Conservation (phyloP, 768 basidiomycete species). For the Boletus rufocinnamomeus region DNA sequence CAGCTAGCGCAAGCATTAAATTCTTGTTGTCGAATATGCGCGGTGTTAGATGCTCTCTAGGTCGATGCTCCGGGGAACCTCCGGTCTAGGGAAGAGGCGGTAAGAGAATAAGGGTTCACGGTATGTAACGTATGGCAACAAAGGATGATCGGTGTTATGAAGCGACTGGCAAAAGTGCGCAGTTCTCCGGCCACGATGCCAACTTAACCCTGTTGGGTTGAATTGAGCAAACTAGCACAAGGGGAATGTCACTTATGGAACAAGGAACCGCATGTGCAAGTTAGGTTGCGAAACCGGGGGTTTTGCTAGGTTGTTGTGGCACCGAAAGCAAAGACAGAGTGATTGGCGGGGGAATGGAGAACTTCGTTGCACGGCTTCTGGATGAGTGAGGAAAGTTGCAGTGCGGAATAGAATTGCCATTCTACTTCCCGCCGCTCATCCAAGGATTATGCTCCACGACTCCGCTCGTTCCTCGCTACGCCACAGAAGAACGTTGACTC, state of each 20-base stretch:
- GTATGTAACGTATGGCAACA: slow-evolving; percentile 1
- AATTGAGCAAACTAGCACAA: background rate
- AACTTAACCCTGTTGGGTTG: background rate
- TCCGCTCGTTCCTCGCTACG: slow-evolving; percentile 20
- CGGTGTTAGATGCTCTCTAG: too few species aligned
- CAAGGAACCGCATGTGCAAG: background rate
- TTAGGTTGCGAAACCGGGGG: background rate
- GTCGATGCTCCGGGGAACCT: background rate
- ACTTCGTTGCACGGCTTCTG: background rate
- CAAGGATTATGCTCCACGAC: background rate
- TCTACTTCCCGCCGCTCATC: background rate
- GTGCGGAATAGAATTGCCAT: background rate
- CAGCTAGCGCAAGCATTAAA: background rate
- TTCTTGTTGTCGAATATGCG: background rate
- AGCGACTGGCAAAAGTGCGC: background rate
- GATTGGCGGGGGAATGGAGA: background rate
- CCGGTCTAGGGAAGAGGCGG: background rate
- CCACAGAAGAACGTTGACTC: slow-evolving; percentile 22
- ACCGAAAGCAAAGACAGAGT: background rate
- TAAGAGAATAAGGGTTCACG: background rate
- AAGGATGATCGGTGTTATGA: background rate
- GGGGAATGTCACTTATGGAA: background rate
- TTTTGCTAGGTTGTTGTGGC: background rate
- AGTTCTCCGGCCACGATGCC: background rate
- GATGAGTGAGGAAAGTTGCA: background rate